Evolutionary conservation across 192 early-diverging fungal genomes (phyloP), one percentile per base, ranked within the genome.

Genomic region (Rhizophagus clarus): DNA sequence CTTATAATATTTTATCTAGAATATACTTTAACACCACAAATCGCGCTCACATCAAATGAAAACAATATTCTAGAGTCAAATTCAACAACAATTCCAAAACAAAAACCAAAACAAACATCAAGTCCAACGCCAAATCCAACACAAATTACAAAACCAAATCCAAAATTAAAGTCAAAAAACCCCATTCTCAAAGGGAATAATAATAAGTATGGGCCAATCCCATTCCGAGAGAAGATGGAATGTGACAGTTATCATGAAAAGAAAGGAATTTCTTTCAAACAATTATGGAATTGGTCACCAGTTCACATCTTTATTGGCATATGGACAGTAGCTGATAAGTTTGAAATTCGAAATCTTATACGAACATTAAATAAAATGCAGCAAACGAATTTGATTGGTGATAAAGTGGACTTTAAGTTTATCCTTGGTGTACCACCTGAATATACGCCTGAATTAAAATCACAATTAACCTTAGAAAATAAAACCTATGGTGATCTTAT

Each of bases 401-500:
- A 81, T 42, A 78, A 71, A 26, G 77, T 85, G 5, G 80, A 75
- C 14, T 85, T 80, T 42, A 80, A 79, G 72, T 85, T 85, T 81
- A 77, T 84, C 10, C 11, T 82, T 77, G 82, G 82, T 15, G 45
- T 60, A 34, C 75, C 76, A 26, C 17, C 31, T 26, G 51, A 77
- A 6, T 32, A 68, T 4, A 51, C 78, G 0, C 10, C 76, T 22
- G 62, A 64, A 24, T 49, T 83, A 17, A 20, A 56, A 63, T 24
- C 61, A 14, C 4, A 45, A 63, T 63, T 76, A 31, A 31, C 56
- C 20, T 42, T 79, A 12, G 84, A 85, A 63, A 77, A 81, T 51
- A 66, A 79, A 0, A 31, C 71, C 17, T 85, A 81, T 79, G 61
- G 74, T 26, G 84, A 85, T 66, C 61, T 85, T 3, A 61, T 85